These are phyloP conservation scores for Pilaira anomala DNA, from an alignment of 192 early-diverging fungal species.

Conservation along the genomic window DNA sequence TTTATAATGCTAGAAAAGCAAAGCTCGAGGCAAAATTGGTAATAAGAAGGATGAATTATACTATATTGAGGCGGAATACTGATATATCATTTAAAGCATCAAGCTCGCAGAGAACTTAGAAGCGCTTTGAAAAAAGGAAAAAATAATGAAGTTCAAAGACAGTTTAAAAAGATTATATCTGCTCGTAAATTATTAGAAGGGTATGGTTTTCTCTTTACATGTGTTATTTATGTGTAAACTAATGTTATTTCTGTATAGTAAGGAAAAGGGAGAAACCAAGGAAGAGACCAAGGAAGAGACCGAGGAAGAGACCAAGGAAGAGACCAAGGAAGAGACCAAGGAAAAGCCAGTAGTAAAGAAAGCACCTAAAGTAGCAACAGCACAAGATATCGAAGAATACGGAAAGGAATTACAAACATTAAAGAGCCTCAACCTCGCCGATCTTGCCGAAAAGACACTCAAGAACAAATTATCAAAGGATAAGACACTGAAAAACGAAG, in stretches of 20 bases:
- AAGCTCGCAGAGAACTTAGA: constrained; percentile 24
- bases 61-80: too few species aligned
- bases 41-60: not conserved
- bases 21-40: constrained; percentile 36
- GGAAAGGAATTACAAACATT: constrained; percentile 27
- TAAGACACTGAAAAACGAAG: constrained; percentile 9
- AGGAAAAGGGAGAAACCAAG: not conserved
- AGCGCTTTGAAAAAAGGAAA: constrained; percentile 35
- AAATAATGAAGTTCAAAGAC: constrained; percentile 22
- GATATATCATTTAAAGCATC: constrained; percentile 17
- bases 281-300: constrained; percentile 19
- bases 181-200: not conserved
- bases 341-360: constrained; percentile 19
- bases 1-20: constrained; percentile 14
- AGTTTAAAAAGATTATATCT: constrained; percentile 29
- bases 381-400: constrained; percentile 11
- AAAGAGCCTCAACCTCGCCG: constrained; percentile 23
- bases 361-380: not conserved
- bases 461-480: constrained; percentile 11
- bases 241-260: too few species aligned
- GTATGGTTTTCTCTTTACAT: not conserved
- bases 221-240: too few species aligned
- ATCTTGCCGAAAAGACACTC: constrained; percentile 18
- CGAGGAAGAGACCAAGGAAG: constrained; percentile 5
- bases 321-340: constrained; percentile 22